Percentiles rank a stretch among this genome's conserved stretches.
Evolutionary conservation across 345 rosid species (phyloP).

Genomic region (Moricandia moricandioides): DNA sequence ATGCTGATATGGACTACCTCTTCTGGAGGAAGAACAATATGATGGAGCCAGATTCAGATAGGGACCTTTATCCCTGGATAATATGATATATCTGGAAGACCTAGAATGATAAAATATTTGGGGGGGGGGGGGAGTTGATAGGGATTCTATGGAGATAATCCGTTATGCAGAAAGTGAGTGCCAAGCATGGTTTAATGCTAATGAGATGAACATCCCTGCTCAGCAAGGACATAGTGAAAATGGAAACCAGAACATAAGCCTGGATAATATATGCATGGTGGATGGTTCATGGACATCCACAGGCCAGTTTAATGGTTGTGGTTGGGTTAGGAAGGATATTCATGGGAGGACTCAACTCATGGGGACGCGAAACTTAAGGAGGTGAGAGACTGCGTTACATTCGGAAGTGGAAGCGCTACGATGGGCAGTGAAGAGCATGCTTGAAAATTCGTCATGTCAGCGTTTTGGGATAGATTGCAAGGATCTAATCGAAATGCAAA

Average conservation of each 20-base stretch:
- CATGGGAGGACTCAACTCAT: too few species aligned
- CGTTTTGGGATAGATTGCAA: too few species aligned
- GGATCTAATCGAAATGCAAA: too few species aligned
- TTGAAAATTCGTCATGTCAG: too few species aligned
- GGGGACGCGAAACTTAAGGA: not conserved
- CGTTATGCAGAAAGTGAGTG: not conserved
- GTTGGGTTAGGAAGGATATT: not conserved
- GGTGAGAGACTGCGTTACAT: too few species aligned
- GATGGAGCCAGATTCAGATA: not conserved
- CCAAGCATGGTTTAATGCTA: not conserved
- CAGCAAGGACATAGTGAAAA: not conserved
- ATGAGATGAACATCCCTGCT: not conserved
- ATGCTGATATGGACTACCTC: too few species aligned
- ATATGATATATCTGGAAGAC: too few species aligned
- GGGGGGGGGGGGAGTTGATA: not conserved
- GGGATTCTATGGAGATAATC: not conserved
- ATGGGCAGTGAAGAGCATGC: too few species aligned
- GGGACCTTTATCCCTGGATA: not conserved
- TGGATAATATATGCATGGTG: not conserved
- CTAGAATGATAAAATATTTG: too few species aligned
- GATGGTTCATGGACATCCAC: not conserved
- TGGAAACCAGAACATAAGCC: not conserved
- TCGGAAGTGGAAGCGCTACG: too few species aligned
- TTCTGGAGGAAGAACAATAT: not conserved
- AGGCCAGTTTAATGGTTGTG: not conserved